Base-by-base conservation (phyloP, 345 rosid genomes). In the Eucalyptus curtisii region DNA sequence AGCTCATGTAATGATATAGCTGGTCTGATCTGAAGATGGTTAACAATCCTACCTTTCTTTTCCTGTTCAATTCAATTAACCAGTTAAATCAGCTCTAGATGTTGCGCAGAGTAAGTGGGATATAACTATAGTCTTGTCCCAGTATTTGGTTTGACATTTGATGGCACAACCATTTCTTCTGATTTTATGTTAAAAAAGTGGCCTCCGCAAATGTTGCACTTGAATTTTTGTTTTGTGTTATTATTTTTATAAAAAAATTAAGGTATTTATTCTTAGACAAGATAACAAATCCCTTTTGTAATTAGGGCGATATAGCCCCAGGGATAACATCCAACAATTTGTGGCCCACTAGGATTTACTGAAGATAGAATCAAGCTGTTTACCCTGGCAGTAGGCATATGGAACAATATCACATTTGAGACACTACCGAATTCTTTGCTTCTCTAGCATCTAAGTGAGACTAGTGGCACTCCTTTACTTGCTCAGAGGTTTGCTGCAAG, bases 1-100 rank as follows among this genome's bases (percentile, higher is more conserved):
- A 85, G 92, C 88, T 90, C 90, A 89, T 89, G 89, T 71, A 89
- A 53, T 79, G 82, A 22, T 31, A 81, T 84, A 76, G 48, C 87
- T 30, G 76, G 84, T 84, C 59, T 88, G 85, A 90, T 76, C 47
- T 48, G 44, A 61, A 64, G 45, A 87, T 87, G 82, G 30, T 68
- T 86, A 7, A 50, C 49, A 31, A 33, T 50, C 11, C 47, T 49
- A 30, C 24, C 40, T 86, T 91, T 84, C 80, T 40, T 50, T n/a
- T 64, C 25, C 25, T 27, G 12, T 57, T 45, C 22, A 80, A 37
- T 44, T 64, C 68, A 45, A 24, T 68, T 20, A 87, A 84, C 37
- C 85, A 19, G 13, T 19, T 33, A 71, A 33, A 22, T 76, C 8
- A 40, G 27, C 16, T 76, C 44, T 76, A 76, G 47, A 76, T 76